Conservation (phyloP, 2,329 filamentous ascomycete genomes). For the Talaromyces islandicus region DNA sequence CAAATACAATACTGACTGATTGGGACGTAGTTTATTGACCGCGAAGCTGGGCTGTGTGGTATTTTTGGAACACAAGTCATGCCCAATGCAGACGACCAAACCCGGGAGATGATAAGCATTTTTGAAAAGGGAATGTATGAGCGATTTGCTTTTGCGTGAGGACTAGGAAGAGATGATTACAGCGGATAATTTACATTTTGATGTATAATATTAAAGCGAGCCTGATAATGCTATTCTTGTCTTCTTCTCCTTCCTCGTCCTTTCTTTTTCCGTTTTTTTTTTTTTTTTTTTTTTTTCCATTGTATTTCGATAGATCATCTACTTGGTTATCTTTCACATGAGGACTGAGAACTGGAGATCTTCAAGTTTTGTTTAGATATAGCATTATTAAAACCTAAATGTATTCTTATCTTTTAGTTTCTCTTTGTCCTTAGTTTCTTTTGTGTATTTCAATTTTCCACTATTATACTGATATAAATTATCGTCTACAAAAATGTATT, state of each 20-base stretch:
- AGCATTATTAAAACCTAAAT: too few relatives aligned
- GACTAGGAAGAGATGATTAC: neutral
- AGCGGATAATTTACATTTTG: neutral
- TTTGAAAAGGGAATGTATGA: conserved; percentile 6
- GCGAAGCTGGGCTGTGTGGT: conserved; percentile 5
- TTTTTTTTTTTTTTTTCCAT: neutral
- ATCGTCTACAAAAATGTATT: neutral
- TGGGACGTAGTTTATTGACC: conserved; percentile 4
- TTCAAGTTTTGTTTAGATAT: too few relatives aligned
- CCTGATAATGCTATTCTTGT: neutral
- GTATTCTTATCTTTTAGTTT: too few relatives aligned
- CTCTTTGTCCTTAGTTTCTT: too few relatives aligned
- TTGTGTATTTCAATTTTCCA: too few relatives aligned
- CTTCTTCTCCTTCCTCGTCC: too few relatives aligned
- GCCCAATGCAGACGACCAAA: conserved; percentile 6
- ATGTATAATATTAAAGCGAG: neutral
- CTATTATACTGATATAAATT: too few relatives aligned
- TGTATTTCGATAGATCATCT: too few relatives aligned
- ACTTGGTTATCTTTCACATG: too few relatives aligned
- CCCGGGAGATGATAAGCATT: neutral
- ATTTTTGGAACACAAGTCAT: conserved; percentile 8
- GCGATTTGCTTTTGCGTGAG: neutral
- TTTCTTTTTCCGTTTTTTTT: neutral
- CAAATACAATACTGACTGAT: neutral
- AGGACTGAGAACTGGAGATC: too few relatives aligned